Evolutionary conservation across 306 rosid species (phyloP).

Genomic region (Fragaria nilgerrensis): DNA sequence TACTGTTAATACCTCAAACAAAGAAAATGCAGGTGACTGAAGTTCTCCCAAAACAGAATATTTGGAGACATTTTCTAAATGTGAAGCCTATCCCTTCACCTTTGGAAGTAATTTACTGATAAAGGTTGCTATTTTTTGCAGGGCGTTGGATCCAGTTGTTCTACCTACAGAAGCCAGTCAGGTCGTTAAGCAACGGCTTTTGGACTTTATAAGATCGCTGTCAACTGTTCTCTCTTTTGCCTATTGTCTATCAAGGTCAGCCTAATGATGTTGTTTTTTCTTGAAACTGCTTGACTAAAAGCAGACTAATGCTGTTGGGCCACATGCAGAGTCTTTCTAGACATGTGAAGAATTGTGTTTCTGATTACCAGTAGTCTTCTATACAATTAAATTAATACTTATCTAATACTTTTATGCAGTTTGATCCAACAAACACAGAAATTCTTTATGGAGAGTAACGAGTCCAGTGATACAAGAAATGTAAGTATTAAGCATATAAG

Average conservation of each 20-base stretch:
- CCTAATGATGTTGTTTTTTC: slow-evolving; percentile 19
- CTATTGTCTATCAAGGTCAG: slow-evolving; percentile 89
- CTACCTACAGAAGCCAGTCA: slow-evolving; percentile 71
- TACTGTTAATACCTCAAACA: background rate
- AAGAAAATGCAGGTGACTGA: background rate
- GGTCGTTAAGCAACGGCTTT: slow-evolving; percentile 72
- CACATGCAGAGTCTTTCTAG: background rate
- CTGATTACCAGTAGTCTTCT: slow-evolving; percentile 22
- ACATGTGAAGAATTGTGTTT: slow-evolving; percentile 9
- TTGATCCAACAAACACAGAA: slow-evolving; percentile 81
- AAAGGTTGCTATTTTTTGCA: slow-evolving; percentile 35
- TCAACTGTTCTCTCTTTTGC: slow-evolving; percentile 85
- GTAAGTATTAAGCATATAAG: slow-evolving; percentile 31
- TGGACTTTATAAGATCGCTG: slow-evolving; percentile 79
- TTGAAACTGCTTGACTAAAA: background rate
- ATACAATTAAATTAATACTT: slow-evolving; percentile 9
- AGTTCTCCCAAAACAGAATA: background rate
- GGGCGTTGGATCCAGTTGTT: slow-evolving; percentile 75
- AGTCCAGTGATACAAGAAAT: slow-evolving; percentile 70
- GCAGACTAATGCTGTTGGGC: background rate
- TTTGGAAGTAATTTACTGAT: slow-evolving; percentile 16
- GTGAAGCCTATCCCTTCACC: background rate
- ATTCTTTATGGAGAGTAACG: slow-evolving; percentile 54
- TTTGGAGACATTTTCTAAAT: background rate
- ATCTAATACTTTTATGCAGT: slow-evolving; percentile 45